Base-by-base conservation (phyloP, 75 land plant species). In the Sequoia sempervirens region DNA sequence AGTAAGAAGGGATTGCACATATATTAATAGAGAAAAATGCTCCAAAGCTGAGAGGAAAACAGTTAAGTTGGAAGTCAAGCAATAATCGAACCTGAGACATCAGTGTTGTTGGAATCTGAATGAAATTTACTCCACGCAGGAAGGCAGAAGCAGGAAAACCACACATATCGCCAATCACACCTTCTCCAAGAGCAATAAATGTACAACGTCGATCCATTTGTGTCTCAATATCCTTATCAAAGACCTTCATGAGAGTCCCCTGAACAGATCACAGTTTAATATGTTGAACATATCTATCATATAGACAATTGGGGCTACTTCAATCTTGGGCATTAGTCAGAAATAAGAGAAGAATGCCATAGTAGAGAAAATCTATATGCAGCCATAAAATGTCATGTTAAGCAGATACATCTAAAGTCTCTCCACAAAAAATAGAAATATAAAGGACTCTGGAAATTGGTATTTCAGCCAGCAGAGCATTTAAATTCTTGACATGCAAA, bases 101-200 rank as follows among this genome's bases (percentile, higher is more conserved):
- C 10, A 97, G 92, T 74, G 99, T 97, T 28, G 99, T 97, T 1
- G 99, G 99, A 86, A 97, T 93, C 85, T 97, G 99, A 85, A 97
- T 97, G 84, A 97, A 97, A 85, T 97, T 95, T 11, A 97, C 99
- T 58, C 98, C 99, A 82, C 98, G 94, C 66, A 97, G 91, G 84
- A 89, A 97, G 14, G 99, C 87, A 23, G 99, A 96, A 72, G 99
- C 99, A 87, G 99, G 98, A 94, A 87, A 97, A 50, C 99, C 99
- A 89, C 99, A 95, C 99, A 97, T 97, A 80, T 97, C 99, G 69
- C 99, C 99, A 87, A 97, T 97, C 3, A 97, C 99, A 75, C 99
- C 99, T 53, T 97, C 98, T 68, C 99, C 99, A 80, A 97, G 91
- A 26, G 99, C 99, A 80, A 97, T 90, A 90, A 97, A 97, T 69